Conservation (phyloP, 305 asterid genomes). For the Caryopteris hybrid region DNA sequence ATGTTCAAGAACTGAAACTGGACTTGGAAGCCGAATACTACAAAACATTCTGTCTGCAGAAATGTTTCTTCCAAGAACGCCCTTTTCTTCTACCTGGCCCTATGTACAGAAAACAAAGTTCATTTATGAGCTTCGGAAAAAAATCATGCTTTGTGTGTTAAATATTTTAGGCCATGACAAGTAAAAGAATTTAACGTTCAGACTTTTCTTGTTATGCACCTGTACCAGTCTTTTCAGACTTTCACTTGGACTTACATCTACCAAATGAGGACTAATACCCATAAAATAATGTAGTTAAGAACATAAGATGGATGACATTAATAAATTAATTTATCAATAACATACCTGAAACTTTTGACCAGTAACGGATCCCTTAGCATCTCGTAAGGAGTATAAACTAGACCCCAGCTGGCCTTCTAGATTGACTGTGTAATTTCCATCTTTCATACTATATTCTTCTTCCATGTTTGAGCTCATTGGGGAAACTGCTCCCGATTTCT, state of each 20-base stretch:
- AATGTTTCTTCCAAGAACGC: conserved; percentile 28
- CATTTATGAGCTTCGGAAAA: not conserved
- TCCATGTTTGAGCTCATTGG: conserved; percentile 21
- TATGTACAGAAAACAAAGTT: conserved; percentile 13
- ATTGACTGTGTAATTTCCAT: conserved; percentile 27
- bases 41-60: conserved; percentile 27
- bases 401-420: conserved; percentile 23
- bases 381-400: conserved; percentile 27
- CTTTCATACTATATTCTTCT: conserved; percentile 21
- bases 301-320: conserved; percentile 3
- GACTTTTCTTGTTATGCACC: too few species aligned
- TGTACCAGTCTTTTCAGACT: too few species aligned
- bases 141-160: too few species aligned
- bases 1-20: conserved; percentile 71
- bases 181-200: not conserved
- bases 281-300: not conserved
- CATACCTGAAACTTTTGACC: conserved; percentile 32
- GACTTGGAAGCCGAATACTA: conserved; percentile 60
- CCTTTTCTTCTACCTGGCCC: conserved; percentile 34
- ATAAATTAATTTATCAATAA: too few species aligned
- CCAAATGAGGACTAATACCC: not conserved
- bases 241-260: too few species aligned
- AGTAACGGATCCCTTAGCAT: conserved; percentile 17
- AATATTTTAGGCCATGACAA: too few species aligned
- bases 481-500: conserved; percentile 26